Conservation (phyloP, 208 protist genomes). For the Leishmania aethiopica region DNA sequence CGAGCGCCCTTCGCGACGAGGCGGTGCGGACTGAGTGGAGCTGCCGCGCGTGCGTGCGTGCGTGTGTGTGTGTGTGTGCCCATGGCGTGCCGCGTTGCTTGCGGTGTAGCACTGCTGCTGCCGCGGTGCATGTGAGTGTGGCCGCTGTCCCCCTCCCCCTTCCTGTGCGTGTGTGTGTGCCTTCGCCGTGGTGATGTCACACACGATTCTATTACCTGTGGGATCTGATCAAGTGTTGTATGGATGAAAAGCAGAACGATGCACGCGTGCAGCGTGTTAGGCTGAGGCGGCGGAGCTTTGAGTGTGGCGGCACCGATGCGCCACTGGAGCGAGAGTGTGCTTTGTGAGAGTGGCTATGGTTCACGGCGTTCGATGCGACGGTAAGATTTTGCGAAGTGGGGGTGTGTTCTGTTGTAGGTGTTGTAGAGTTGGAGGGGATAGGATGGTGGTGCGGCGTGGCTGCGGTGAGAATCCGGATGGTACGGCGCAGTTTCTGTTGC, state of each 20-base stretch:
- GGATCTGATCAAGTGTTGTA: constrained; percentile 33
- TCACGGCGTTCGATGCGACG: not conserved
- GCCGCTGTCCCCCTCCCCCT: not conserved
- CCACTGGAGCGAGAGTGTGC: too few species aligned
- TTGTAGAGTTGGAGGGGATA: not conserved
- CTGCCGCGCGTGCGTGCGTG: constrained; percentile 24
- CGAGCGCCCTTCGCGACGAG: constrained; percentile 33
- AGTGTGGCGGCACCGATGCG: not conserved
- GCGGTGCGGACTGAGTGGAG: constrained; percentile 21
- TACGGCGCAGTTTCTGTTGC: not conserved
- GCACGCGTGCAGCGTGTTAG: constrained; percentile 21
- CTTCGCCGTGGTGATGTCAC: constrained; percentile 23
- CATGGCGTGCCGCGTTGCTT: constrained; percentile 5
- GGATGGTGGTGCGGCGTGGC: not conserved
- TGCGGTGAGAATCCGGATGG: not conserved
- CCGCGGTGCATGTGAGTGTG: not conserved
- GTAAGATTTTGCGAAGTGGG: not conserved
- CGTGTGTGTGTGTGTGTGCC: not conserved
- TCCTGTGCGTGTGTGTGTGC: too few species aligned
- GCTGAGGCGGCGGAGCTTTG: constrained; percentile 20
- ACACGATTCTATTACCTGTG: constrained; percentile 49
- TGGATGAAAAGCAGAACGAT: constrained; percentile 34
- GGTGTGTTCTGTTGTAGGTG: not conserved
- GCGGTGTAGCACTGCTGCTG: not conserved
- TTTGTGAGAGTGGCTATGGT: not conserved